Conservation (phyloP, 1,284 basidiomycete species). For the Lignosus rhinocerotis region DNA sequence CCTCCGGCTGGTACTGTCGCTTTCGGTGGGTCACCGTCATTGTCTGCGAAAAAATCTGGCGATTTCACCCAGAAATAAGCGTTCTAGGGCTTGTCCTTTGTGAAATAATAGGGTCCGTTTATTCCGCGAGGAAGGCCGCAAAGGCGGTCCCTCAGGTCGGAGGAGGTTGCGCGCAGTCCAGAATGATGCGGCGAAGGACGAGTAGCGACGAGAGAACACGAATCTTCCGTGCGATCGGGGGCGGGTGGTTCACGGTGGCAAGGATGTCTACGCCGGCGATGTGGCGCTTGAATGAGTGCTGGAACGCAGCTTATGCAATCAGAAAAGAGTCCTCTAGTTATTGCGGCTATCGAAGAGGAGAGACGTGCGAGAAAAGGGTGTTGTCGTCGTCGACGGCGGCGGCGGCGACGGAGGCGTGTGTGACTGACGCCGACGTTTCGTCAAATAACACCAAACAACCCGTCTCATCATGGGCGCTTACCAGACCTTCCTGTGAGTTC, state of each 20-base stretch:
- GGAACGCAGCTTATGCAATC: not conserved
- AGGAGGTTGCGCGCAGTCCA: not conserved
- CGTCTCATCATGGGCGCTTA: constrained; percentile 16
- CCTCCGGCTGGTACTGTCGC: constrained; percentile 69
- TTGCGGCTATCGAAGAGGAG: not conserved
- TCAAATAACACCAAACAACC: constrained; percentile 25
- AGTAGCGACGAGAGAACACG: not conserved
- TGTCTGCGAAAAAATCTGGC: constrained; percentile 15
- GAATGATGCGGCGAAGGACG: not conserved
- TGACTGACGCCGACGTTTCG: constrained; percentile 17
- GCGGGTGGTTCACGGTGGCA: constrained; percentile 1
- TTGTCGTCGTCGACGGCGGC: constrained; percentile 30
- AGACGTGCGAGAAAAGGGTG: constrained; percentile 12
- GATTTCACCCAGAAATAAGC: constrained; percentile 9
- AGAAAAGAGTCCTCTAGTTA: not conserved
- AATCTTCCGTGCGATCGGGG: not conserved
- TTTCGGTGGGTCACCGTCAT: constrained; percentile 82
- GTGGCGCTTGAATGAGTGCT: not conserved
- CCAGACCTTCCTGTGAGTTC: not conserved
- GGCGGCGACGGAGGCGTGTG: constrained; percentile 24
- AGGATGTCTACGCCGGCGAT: not conserved
- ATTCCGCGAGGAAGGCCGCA: constrained; percentile 6
- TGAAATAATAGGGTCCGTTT: not conserved
- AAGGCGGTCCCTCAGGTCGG: constrained; percentile 9
- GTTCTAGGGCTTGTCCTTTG: constrained; percentile 5